Evolutionary conservation across 805 yeast species (phyloP), one percentile per base, ranked within the genome.

Genomic region (Grigorovia humatica): DNA sequence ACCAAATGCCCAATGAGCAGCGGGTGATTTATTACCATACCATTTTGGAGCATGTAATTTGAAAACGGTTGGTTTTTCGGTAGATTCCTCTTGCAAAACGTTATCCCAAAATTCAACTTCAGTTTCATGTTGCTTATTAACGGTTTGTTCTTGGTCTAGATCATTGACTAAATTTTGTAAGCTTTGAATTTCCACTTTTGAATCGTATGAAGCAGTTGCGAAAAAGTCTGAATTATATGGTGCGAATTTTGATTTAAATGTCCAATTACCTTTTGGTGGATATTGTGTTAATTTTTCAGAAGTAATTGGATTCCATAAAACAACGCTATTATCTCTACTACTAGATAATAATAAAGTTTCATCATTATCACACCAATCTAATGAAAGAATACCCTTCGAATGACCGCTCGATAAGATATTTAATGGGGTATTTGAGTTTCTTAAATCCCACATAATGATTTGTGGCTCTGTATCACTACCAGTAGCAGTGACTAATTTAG

Each of bases 191-290:
- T 78, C 69, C 52, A 91, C 76, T 66, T 82, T 86, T 55, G 93
- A 90, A 67, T 88, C 96, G 59, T 86, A 86, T 5, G 96, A 83
- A 20, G 95, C 87, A 51, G 86, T 77, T 5, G 96, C 96, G 72
- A 93, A 86, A 48, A 88, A 70, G 55, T 91, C 96, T 2, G 99
- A 99, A 30, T 86, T 79, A 23, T 74, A 67, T 44, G 96, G 96
- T 53, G 96, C 95, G 73, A 90, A 93, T 59, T 78, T 78, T 12
- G 96, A 79, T 70, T 88, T 82, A 71, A 89, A 93, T 13, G 87
- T 83, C 99, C 99, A 93, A 68, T 88, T 90, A 41, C 95, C 85
- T 40, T 95, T 79, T 12, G 95, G 79, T 50, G 98, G 97, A 67
- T 87, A 93, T 63, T 88, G 86, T 5, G 93, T 95, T 56, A 91